phyloP scores from a whole-genome alignment of 352 stramenopile species.

The Phytophthora ohioensis region DNA sequence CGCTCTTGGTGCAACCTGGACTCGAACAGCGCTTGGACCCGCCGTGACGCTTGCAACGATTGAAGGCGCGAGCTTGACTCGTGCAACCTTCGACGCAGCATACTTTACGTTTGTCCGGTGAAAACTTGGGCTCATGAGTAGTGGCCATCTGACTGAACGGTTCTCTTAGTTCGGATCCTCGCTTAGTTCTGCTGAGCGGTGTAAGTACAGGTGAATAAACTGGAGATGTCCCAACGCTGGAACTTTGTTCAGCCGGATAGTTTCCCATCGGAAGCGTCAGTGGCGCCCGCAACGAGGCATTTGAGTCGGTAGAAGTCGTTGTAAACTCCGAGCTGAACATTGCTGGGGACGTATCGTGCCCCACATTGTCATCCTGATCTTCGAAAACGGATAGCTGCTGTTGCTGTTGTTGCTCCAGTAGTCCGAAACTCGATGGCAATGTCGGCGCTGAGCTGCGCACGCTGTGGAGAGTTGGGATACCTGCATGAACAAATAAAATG shows the following conservation, averaged over 20 bases:
- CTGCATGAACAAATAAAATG: constrained; percentile 10
- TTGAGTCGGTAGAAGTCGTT: not conserved
- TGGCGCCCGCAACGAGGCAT: constrained; percentile 1
- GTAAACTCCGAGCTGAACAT: constrained; percentile 15
- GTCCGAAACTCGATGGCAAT: constrained; percentile 29
- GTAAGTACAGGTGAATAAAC: constrained; percentile 1
- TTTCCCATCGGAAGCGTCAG: constrained; percentile 9
- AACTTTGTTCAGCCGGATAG: constrained; percentile 5
- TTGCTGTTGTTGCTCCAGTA: constrained; percentile 23
- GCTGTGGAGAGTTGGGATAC: constrained; percentile 29
- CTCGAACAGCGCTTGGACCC: constrained; percentile 85
- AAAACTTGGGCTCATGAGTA: constrained; percentile 57
- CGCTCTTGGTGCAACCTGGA: constrained; percentile 79
- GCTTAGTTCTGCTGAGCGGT: constrained; percentile 19
- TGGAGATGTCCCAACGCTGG: constrained; percentile 7
- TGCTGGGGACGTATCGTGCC: not conserved
- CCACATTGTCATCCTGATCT: constrained; percentile 5
- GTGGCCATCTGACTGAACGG: constrained; percentile 35
- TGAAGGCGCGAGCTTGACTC: constrained; percentile 84
- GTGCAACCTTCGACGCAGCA: constrained; percentile 80
- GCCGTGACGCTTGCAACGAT: constrained; percentile 87
- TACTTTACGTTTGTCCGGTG: constrained; percentile 74
- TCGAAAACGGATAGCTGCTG: constrained; percentile 18
- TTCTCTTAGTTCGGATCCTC: constrained; percentile 21
- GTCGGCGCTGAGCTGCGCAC: constrained; percentile 23